These are phyloP conservation scores for Yamadazyma membranifaciens DNA, from an alignment of 1,139 yeast species.

Conservation along the genomic window DNA sequence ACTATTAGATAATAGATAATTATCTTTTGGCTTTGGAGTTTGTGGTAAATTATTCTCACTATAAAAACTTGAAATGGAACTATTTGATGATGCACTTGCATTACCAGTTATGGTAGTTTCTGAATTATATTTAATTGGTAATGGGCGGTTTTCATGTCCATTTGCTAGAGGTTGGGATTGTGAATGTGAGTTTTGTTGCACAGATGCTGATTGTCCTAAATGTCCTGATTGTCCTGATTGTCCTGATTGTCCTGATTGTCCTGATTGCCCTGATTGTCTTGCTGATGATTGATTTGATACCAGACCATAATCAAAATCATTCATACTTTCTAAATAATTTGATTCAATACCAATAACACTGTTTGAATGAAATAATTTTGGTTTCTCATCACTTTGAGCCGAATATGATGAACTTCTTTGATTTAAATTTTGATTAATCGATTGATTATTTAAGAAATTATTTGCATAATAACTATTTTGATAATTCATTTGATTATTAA, in stretches of 20 bases:
- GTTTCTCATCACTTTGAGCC: constrained; percentile 15
- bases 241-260: background rate
- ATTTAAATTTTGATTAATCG: background rate
- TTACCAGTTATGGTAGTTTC: background rate
- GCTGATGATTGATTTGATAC: constrained; percentile 8
- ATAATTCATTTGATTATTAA: background rate
- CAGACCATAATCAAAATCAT: constrained; percentile 17
- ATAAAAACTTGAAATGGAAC: constrained; percentile 2
- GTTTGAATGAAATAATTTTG: constrained; percentile 27
- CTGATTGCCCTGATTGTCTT: background rate
- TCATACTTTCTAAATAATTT: constrained; percentile 14
- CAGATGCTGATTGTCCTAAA: background rate
- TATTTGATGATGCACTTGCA: background rate
- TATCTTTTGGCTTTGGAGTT: constrained; percentile 37
- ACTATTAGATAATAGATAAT: constrained; percentile 26
- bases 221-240: too few species aligned
- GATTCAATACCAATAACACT: constrained; percentile 32
- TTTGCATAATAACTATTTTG: too few species aligned
- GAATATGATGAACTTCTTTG: constrained; percentile 8
- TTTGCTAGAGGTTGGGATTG: background rate
- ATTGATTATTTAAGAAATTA: background rate
- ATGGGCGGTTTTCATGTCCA: background rate
- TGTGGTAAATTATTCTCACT: constrained; percentile 24
- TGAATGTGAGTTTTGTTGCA: background rate
- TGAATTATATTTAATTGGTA: constrained; percentile 1